Base-by-base conservation (phyloP, 495 filamentous ascomycete genomes). In the Acidomyces sp. region DNA sequence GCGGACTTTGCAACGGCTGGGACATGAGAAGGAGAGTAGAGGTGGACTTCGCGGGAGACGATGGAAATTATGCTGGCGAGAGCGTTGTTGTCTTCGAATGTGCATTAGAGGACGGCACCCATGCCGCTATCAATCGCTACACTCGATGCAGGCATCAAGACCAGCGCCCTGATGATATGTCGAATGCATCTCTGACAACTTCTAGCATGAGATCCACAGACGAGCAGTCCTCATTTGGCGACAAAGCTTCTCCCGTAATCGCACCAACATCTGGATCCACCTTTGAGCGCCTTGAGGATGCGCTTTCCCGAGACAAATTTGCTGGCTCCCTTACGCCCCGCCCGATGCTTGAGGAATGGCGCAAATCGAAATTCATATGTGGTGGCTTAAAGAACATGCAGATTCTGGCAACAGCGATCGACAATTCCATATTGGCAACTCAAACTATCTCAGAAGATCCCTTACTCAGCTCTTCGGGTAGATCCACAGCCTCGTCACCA, bases 31-130 rank as follows among this genome's bases (percentile, higher is more conserved):
- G 86, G 37, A 78, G 68, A 34, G 59, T 96, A 15, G 78, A 85
- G 54, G 82, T 93, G 6, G 90, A 97, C 56, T 97, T 93, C 61
- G 80, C 80, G 18, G 76, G 75, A 32, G 81, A 80, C 46, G 84
- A 92, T 59, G 71, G 76, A 12, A 61, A 66, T 32, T 75, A 74
- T 10, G 74, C 72, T 26, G 85, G 85, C 18, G 86, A 94, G 57
- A 68, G 64, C 12, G 57, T 92, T 5, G 64, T 92, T 36, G 74
- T 93, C 2, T 68, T 93, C 39, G 69, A 71, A 7, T 82, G 77
- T 49, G 86, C 78, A 4, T 53, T 70, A 10, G 74, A 75, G 25
- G 76, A 79, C 39, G 67, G 61, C 12, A 52, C 62, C 30, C 57
- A 53, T 26, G 65, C 70, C 18, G 55, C 53, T 12, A 57, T 78